These are phyloP conservation scores for Monosporascus cannonballus DNA, from an alignment of 2,329 filamentous ascomycete species.

Conservation along the genomic window DNA sequence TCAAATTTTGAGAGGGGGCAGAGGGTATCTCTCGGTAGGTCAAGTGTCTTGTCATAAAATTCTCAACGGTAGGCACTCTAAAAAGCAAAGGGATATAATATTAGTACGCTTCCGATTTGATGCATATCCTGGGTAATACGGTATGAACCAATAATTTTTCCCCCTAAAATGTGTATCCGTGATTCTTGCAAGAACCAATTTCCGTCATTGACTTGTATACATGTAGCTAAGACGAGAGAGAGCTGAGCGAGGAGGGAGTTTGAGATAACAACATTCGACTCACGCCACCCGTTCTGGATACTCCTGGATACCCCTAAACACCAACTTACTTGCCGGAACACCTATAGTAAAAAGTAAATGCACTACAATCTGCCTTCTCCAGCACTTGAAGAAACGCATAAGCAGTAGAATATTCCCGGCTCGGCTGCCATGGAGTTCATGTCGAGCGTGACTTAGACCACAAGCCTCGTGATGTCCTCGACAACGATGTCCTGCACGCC, in stretches of 20 bases:
- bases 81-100: no score
- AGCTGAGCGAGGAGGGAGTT: neutral
- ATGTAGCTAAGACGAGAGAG: neutral
- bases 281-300: neutral
- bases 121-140: no score
- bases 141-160: no score
- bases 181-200: neutral
- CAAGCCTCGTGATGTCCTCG: no score
- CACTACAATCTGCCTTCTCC: neutral
- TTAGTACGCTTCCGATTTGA: no score
- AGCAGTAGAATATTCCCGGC: neutral
- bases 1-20: no score
- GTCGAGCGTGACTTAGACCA: no score
- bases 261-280: neutral
- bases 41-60: no score
- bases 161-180: no score
- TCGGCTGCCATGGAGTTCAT: neutral
- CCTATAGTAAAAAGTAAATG: neutral
- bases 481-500: constrained; percentile 29
- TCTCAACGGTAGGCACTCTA: no score
- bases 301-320: neutral
- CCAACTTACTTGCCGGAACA: neutral
- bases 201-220: neutral
- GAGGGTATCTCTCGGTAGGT: no score
- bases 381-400: neutral